Conservation (phyloP, 352 stramenopile genomes). For the Phytopythium montanum region DNA sequence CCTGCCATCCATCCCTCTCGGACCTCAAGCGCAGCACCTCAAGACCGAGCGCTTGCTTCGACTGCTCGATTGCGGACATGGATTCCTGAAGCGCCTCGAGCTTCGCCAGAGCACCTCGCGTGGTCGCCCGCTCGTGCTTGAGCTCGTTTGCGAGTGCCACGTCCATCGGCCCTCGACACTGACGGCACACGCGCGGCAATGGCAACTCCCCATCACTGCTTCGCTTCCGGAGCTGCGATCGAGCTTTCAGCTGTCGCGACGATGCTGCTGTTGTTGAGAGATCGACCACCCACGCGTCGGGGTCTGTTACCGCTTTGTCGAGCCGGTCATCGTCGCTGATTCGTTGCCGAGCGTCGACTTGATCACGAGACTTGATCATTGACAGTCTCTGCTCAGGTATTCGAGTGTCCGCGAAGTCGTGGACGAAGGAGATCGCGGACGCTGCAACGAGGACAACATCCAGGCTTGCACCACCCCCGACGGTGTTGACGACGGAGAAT, state of each 20-base stretch:
- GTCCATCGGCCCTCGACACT: conserved; percentile 26
- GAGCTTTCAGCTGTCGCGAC: neutral
- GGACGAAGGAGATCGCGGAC: neutral
- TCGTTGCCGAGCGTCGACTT: neutral
- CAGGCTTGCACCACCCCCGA: neutral
- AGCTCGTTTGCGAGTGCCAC: conserved; percentile 32
- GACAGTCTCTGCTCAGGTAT: neutral
- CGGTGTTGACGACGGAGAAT: neutral
- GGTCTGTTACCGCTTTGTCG: neutral
- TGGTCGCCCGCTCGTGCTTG: conserved; percentile 17
- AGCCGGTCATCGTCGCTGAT: neutral
- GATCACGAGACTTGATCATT: neutral
- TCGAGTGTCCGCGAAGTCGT: neutral
- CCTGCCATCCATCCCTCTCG: neutral
- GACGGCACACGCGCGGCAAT: conserved; percentile 19
- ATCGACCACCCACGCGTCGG: neutral
- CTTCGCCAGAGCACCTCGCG: conserved; percentile 20
- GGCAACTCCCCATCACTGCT: neutral
- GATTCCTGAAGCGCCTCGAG: conserved; percentile 17
- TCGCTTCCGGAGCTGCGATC: neutral
- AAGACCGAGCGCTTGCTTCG: neutral
- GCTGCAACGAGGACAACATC: neutral
- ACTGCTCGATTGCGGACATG: neutral
- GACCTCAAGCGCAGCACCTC: neutral
- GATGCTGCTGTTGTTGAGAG: neutral